Percentiles rank a stretch among this genome's conserved stretches.
These are phyloP conservation scores for Apiospora rasikravindrae DNA, from an alignment of 2,329 filamentous ascomycete species.

Conservation along the genomic window DNA sequence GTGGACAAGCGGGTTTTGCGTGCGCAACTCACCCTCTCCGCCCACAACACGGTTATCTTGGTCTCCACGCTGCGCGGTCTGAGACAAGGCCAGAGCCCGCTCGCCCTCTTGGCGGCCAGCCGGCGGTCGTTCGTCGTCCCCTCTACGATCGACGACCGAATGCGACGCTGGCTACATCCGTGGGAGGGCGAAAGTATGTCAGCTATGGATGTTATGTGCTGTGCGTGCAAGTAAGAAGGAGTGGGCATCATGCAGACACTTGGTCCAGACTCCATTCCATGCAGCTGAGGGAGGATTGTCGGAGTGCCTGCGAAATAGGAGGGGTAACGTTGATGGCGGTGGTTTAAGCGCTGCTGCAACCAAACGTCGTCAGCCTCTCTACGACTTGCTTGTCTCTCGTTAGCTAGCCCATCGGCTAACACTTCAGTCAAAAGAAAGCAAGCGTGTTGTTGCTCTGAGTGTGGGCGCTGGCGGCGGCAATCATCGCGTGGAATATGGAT, in stretches of 20 bases:
- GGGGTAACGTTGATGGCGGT: neutral
- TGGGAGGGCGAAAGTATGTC: neutral
- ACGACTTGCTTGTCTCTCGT: neutral
- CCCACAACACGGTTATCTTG: neutral
- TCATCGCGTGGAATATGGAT: conserved; percentile 8
- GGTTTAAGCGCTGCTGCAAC: conserved; percentile 9
- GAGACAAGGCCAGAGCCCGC: neutral
- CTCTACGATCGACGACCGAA: conserved; percentile 15
- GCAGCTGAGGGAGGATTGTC: no score
- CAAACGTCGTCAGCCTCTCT: neutral
- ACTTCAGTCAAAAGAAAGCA: neutral
- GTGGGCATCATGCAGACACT: neutral
- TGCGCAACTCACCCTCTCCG: neutral
- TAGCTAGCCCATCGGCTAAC: neutral
- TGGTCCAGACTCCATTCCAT: neutral
- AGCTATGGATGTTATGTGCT: no score
- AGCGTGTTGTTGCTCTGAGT: neutral
- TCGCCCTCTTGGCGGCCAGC: neutral
- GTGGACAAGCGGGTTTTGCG: neutral
- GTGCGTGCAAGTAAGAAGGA: neutral
- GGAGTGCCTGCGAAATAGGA: neutral
- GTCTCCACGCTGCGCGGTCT: neutral
- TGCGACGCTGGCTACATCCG: neutral
- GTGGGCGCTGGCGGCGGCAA: conserved; percentile 9
- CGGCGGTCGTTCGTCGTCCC: neutral